Evolutionary conservation across 306 rosid genomes (phyloP).

Genomic region (Lathyrus oleraceus): DNA sequence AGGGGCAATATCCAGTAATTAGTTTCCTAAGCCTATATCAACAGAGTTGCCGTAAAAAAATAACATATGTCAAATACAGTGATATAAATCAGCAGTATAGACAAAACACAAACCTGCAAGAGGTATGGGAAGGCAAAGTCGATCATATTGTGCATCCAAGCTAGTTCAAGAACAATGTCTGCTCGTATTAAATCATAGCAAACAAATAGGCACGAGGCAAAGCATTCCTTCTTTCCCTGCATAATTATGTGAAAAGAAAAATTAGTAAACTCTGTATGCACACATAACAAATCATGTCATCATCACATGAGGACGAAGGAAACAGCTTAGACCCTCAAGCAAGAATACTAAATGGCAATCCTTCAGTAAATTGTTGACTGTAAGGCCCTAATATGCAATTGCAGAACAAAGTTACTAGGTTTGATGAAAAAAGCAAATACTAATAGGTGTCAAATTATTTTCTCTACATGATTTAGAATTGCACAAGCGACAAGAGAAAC

Average conservation of each 20-base stretch:
- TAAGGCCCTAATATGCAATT: slow-evolving; percentile 16
- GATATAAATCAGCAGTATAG: slow-evolving; percentile 8
- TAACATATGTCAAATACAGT: slow-evolving; percentile 23
- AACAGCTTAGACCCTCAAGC: slow-evolving; percentile 1
- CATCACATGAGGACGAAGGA: not conserved
- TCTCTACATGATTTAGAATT: slow-evolving; percentile 20
- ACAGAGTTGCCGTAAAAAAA: slow-evolving; percentile 12
- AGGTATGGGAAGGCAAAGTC: slow-evolving; percentile 99
- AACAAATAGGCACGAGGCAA: slow-evolving; percentile 96
- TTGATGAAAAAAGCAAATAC: slow-evolving; percentile 13
- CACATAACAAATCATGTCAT: slow-evolving; percentile 4
- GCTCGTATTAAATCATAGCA: slow-evolving; percentile 89
- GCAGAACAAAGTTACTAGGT: slow-evolving; percentile 9
- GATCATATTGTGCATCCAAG: slow-evolving; percentile 95
- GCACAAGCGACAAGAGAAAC: slow-evolving; percentile 17
- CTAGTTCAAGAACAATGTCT: slow-evolving; percentile 85
- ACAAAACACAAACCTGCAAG: slow-evolving; percentile 66
- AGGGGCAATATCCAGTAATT: not conserved
- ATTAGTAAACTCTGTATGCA: slow-evolving; percentile 27
- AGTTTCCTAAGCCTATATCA: slow-evolving; percentile 28
- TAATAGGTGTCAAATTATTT: slow-evolving; percentile 15
- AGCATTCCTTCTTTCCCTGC: slow-evolving; percentile 99
- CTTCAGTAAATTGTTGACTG: not conserved
- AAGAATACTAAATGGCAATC: slow-evolving; percentile 13
- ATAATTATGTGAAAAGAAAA: slow-evolving; percentile 31